Evolutionary conservation across 169 alveolate species (phyloP), one percentile per base, ranked within the genome.

Genomic region (Plasmodium blacklocki): DNA sequence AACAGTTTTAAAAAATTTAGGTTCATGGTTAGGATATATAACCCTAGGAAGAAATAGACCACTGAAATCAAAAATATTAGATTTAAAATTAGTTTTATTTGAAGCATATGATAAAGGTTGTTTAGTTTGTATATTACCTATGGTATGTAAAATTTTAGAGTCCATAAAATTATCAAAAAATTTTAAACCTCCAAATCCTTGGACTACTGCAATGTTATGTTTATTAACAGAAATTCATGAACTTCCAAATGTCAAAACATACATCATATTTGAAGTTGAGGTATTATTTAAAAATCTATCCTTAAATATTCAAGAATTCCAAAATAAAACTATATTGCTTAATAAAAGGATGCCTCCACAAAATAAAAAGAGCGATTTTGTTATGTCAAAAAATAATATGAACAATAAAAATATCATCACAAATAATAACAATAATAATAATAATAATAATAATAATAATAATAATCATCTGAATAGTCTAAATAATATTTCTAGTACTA

Each of bases 111-210:
- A 93, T 19, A 83, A 75, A 66, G 97, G 95, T 21, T 95, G 94
- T 62, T 88, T 97, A 74, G 92, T 94, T 9, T 97, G 98, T 52
- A 95, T 95, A 19, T 83, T 97, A 64, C 99, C 99, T 8, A 93
- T 97, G 80, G 96, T 95, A 49, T 95, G 98, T 63, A 96, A 93
- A 68, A 89, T 95, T 21, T 50, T 97, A 86, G 98, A 96, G 68
- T 78, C 93, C 29, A 89, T 95, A 1, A 88, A 92, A 58, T 45
- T 74, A 66, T 93, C 97, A 5, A 94, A 95, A 93, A 93, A 91
- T 26, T 97, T 95, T 92, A 92, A 89, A 52, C 97, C 98, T 8
- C 98, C 98, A n/a, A 97, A 97, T 85, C 98, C 99, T 14, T 97
- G 99, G 99, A 96, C 98, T 18, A 88, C 95, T 45, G 97, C 97